phyloP scores from a whole-genome alignment of 495 filamentous ascomycete genomes.

The Tuber brumale region DNA sequence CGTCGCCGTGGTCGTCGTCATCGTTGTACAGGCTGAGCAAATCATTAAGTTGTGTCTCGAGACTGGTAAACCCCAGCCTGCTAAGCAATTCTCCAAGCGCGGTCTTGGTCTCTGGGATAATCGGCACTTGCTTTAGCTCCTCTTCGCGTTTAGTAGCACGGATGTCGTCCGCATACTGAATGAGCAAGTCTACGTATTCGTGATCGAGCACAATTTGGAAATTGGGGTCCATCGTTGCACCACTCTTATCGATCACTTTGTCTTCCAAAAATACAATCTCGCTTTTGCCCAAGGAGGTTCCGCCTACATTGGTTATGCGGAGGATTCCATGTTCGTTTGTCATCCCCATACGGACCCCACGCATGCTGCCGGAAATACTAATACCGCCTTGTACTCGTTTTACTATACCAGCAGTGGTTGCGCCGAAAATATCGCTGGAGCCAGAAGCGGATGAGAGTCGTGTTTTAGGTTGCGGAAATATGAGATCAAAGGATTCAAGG shows the following conservation, averaged over 20 bases:
- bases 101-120: slow-evolving; percentile 24
- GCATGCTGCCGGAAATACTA: slow-evolving; percentile 63
- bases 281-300: slow-evolving; percentile 74
- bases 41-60: slow-evolving; percentile 37
- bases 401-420: slow-evolving; percentile 44
- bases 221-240: slow-evolving; percentile 59
- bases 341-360: slow-evolving; percentile 61
- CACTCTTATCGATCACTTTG: slow-evolving; percentile 59
- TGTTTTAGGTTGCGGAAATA: slow-evolving; percentile 54
- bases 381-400: slow-evolving; percentile 65
- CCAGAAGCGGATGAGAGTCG: slow-evolving; percentile 48
- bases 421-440: slow-evolving; percentile 6
- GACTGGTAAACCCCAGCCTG: slow-evolving; percentile 24
- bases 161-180: slow-evolving; percentile 30
- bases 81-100: slow-evolving; percentile 29
- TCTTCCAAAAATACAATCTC: slow-evolving; percentile 80
- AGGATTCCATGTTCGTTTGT: slow-evolving; percentile 26
- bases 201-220: slow-evolving; percentile 24
- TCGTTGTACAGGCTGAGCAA: slow-evolving; percentile 26
- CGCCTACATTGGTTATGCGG: slow-evolving; percentile 69
- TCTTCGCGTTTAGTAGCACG: slow-evolving; percentile 18
- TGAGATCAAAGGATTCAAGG: slow-evolving; percentile 65
- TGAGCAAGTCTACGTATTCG: slow-evolving; percentile 34
- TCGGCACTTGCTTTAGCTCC: slow-evolving; percentile 7
- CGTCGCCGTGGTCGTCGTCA: not conserved